Conservation (phyloP, 2,329 filamentous ascomycete species). For the Fusarium odoratissimum region DNA sequence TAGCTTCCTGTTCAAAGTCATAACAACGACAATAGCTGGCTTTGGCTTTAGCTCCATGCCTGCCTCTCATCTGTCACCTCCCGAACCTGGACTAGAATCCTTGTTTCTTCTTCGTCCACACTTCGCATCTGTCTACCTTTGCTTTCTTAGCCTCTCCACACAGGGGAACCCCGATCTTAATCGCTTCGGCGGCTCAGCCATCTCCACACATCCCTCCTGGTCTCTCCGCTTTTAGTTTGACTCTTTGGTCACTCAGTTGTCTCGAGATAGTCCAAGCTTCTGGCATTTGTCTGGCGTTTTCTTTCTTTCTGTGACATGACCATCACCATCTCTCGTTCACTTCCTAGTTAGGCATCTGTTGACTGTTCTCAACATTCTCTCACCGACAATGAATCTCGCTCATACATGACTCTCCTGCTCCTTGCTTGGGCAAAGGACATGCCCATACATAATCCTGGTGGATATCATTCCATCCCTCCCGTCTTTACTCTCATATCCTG, state of each 20-base stretch:
- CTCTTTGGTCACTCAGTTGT: constrained; percentile 17
- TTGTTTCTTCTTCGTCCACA: constrained; percentile 37
- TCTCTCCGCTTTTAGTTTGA: constrained; percentile 6
- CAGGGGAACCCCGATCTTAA: constrained; percentile 35
- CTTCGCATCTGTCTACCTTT: constrained; percentile 19
- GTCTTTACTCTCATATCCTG: constrained; percentile 23
- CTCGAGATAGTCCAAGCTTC: constrained; percentile 26
- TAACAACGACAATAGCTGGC: constrained; percentile 4
- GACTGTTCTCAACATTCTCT: not conserved
- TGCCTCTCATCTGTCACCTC: constrained; percentile 29
- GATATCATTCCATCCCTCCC: constrained; percentile 30
- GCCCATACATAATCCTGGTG: constrained; percentile 32
- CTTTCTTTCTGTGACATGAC: constrained; percentile 17
- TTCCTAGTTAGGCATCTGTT: not conserved
- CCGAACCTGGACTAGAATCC: constrained; percentile 23
- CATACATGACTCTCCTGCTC: constrained; percentile 12
- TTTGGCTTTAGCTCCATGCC: not conserved
- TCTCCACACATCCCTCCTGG: constrained; percentile 33
- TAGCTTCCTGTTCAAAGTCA: constrained; percentile 12
- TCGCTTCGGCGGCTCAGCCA: constrained; percentile 18
- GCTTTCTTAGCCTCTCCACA: constrained; percentile 26
- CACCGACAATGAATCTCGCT: not conserved
- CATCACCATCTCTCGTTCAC: constrained; percentile 6
- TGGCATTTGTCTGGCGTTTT: constrained; percentile 4
- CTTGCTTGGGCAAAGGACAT: constrained; percentile 3